Conservation (phyloP, 2,329 filamentous ascomycete genomes). For the Trichoderma harzianum region DNA sequence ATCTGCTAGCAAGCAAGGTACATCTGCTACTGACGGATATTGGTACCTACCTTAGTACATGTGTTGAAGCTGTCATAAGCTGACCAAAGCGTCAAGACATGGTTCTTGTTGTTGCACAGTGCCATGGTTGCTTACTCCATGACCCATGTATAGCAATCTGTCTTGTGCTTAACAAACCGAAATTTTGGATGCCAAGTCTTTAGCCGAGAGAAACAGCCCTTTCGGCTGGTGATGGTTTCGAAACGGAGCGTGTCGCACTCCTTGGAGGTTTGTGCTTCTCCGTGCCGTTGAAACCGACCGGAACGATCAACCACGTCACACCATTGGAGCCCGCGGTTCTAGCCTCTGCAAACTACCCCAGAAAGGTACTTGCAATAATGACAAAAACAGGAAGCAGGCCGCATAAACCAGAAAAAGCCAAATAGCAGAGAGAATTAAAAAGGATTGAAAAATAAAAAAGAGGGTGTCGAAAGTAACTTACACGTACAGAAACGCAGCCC, state of each 20-base stretch:
- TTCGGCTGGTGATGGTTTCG: not conserved
- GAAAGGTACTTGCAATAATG: not conserved
- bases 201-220: not conserved
- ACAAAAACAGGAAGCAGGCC: not conserved
- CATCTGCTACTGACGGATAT: not conserved
- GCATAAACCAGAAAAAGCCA: not conserved
- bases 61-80: not conserved
- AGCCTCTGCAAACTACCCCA: not conserved
- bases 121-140: not conserved
- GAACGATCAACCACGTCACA: slow-evolving; percentile 11
- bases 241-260: slow-evolving; percentile 10
- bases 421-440: not conserved
- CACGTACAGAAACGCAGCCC: not conserved
- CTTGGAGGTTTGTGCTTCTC: not conserved
- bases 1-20: not conserved
- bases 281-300: slow-evolving; percentile 10
- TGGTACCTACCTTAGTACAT: not conserved
- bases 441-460: not conserved
- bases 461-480: not conserved
- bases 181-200: not conserved
- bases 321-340: not conserved
- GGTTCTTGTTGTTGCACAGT: not conserved
- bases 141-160: not conserved
- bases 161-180: not conserved
- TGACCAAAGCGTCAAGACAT: not conserved